Conservation (phyloP, 805 yeast species). For the Schizosaccharomyces octosporus region DNA sequence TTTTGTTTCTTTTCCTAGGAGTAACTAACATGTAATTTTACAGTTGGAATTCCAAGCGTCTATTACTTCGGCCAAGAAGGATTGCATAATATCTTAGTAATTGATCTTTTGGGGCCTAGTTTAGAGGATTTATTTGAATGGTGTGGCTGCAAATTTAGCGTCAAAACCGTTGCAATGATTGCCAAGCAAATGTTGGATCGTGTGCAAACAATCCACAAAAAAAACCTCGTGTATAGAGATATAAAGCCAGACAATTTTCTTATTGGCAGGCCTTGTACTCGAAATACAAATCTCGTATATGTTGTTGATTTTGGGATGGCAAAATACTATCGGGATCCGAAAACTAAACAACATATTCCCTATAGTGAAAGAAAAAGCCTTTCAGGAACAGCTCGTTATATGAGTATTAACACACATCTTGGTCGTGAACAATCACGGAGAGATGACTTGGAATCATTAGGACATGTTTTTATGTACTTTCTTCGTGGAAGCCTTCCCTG, state of each 20-base stretch:
- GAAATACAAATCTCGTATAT: conserved; percentile 65
- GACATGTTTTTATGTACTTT: conserved; percentile 90
- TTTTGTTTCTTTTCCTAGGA: neutral
- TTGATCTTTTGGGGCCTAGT: conserved; percentile 85
- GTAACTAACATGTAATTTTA: neutral
- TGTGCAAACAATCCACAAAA: conserved; percentile 67
- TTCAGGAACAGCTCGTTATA: conserved; percentile 95
- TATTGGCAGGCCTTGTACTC: conserved; percentile 68
- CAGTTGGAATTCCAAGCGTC: conserved; percentile 74
- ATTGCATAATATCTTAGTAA: conserved; percentile 77
- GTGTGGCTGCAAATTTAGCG: conserved; percentile 78
- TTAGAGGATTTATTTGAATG: conserved; percentile 91
- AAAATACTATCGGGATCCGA: conserved; percentile 88
- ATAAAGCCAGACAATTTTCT: conserved; percentile 93
- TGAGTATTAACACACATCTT: conserved; percentile 90
- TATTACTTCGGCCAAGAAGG: conserved; percentile 98
- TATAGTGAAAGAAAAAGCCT: conserved; percentile 86
- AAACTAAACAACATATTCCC: conserved; percentile 85
- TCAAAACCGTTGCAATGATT: conserved; percentile 77
- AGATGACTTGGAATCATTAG: conserved; percentile 88
- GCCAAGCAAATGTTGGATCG: conserved; percentile 84
- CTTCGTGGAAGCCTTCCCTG: conserved; percentile 86
- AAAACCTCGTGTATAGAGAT: conserved; percentile 81
- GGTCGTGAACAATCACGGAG: conserved; percentile 94
- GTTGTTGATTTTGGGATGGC: conserved; percentile 98